Evolutionary conservation across 2,329 filamentous ascomycete genomes (phyloP), one percentile per base, ranked within the genome.

Genomic region (Acrodontium crateriforme): DNA sequence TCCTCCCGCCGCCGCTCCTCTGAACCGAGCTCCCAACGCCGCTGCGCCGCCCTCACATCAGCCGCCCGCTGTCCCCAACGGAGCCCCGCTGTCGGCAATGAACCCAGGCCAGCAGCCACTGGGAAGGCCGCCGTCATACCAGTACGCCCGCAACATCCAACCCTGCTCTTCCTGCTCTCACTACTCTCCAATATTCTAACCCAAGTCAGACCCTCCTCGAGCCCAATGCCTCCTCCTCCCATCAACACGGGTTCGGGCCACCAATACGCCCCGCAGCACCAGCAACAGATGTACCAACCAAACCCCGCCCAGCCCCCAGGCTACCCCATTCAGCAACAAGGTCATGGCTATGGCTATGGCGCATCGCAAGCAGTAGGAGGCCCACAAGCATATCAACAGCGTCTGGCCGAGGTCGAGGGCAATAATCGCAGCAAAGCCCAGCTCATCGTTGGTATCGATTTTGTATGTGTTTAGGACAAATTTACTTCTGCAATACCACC

Each of bases 391-490:
- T 32, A 32, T 19, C 38, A 35, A 18, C 31, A 38, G 14, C 27
- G 30, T 8, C 30, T 42, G 10, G 47, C 46, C 18, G 87, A 95
- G 57, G 80, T 92, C 18, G 83, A 93, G 46, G 85, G 81, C 34
- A 81, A 76, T 45, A 83, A 78, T 48, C 74, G 82, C 53, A 92
- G 78, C 63, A 94, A 94, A 65, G 81, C 89, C 29, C 89, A 95
- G 63, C 67, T 98, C 48, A 98, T 98, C 55, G 89, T 98, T 30
- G 89, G 89, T 42, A 95, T 98, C 53, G 89, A 98, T 60, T 98
- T 98, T 67, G 89, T 92, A 63, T 62, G 76, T 46, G 7, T 5
- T 17, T 7, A 13, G 14, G 10, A 13, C 14, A 21, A n/a, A n/a
- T n/a, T n/a, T n/a, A n/a, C 13, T 19, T 19, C 24, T n/a, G n/a